Evolutionary conservation across 2,329 filamentous ascomycete genomes (phyloP).

Genomic region (Ambrosiella xylebori): DNA sequence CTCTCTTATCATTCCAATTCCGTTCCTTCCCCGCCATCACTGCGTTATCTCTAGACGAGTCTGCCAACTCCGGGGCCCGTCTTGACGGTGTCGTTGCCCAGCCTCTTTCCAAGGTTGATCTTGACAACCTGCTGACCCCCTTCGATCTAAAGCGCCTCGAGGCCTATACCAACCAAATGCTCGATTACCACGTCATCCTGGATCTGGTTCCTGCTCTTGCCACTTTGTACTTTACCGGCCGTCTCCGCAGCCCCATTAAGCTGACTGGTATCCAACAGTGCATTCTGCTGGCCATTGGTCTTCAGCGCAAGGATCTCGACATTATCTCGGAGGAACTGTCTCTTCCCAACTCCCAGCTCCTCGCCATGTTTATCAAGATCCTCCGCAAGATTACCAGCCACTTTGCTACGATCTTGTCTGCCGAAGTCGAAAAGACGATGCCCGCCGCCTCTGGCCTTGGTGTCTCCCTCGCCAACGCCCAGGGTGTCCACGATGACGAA

Average conservation of each 20-base stretch:
- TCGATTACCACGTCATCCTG: constrained; percentile 94
- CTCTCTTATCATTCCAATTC: constrained; percentile 85
- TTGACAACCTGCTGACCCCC: constrained; percentile 66
- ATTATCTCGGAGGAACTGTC: constrained; percentile 61
- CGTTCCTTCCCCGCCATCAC: constrained; percentile 59
- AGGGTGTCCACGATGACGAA: constrained; percentile 53
- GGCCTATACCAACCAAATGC: constrained; percentile 88
- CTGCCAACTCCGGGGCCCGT: constrained; percentile 55
- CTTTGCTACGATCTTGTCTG: constrained; percentile 59
- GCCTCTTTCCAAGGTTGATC: constrained; percentile 52
- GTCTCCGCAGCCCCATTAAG: constrained; percentile 47
- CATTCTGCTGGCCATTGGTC: constrained; percentile 74
- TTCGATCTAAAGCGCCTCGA: constrained; percentile 92
- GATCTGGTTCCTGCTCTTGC: constrained; percentile 78
- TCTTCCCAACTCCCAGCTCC: constrained; percentile 57
- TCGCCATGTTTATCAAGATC: constrained; percentile 97
- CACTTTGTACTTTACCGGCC: constrained; percentile 67
- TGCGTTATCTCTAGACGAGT: constrained; percentile 76
- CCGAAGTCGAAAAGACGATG: constrained; percentile 51
- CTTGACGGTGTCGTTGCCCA: constrained; percentile 35
- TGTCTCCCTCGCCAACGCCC: constrained; percentile 40
- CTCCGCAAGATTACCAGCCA: constrained; percentile 70
- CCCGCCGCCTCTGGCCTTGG: constrained; percentile 40
- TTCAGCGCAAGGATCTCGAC: constrained; percentile 80
- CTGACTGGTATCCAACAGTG: constrained; percentile 71